Percentiles rank a stretch among this genome's conserved stretches.
Conservation (phyloP, 2,329 filamentous ascomycete species). For the Pyrenophora seminiperda region DNA sequence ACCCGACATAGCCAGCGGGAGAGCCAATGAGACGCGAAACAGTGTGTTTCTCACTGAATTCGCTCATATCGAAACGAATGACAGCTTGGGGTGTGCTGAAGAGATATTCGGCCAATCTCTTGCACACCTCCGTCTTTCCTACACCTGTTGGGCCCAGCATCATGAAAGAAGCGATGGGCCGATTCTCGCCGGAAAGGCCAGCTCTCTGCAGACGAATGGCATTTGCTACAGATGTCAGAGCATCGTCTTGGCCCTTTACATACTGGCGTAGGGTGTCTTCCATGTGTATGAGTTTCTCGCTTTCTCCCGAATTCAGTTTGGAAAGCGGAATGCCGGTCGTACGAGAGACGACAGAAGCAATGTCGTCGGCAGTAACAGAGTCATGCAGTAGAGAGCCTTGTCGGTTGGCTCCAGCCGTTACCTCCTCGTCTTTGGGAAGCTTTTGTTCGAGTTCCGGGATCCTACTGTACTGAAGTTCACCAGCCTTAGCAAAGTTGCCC, state of each 20-base stretch:
- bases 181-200: constrained; percentile 87
- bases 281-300: constrained; percentile 95
- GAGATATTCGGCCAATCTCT: constrained; percentile 89
- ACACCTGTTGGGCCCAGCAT: constrained; percentile 96
- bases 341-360: constrained; percentile 86
- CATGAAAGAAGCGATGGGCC: constrained; percentile 93
- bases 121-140: constrained; percentile 96
- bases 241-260: constrained; percentile 92
- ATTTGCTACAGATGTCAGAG: constrained; percentile 86
- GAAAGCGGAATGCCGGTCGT: constrained; percentile 91
- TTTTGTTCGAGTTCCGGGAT: constrained; percentile 82
- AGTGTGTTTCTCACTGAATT: constrained; percentile 97
- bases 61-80: constrained; percentile 94
- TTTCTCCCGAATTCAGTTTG: constrained; percentile 90
- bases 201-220: constrained; percentile 93
- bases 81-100: constrained; percentile 93
- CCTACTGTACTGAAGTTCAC: constrained; percentile 83
- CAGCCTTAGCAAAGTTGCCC: constrained; percentile 88
- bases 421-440: constrained; percentile 73
- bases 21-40: constrained; percentile 90
- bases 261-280: constrained; percentile 84
- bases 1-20: constrained; percentile 93
- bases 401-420: constrained; percentile 29
- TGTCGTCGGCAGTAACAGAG: constrained; percentile 92
- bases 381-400: constrained; percentile 78